These are phyloP conservation scores for Rhizophagus clarus DNA, from an alignment of 192 early-diverging fungal genomes.

Conservation along the genomic window DNA sequence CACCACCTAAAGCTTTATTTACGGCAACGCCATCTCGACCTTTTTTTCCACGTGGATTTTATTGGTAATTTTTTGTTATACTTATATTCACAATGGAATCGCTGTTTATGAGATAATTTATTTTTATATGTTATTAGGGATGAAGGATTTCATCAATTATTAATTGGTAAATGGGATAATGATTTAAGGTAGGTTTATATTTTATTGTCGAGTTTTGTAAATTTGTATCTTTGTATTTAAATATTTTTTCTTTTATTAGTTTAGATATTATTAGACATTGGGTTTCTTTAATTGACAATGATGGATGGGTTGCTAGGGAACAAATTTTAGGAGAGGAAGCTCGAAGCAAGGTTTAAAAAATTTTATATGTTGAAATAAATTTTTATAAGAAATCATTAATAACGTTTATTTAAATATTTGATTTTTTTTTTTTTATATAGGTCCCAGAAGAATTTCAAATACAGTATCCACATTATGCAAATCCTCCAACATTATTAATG, in stretches of 20 bases:
- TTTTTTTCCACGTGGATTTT: slow-evolving; percentile 96
- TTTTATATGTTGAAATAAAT: no score
- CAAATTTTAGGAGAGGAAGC: slow-evolving; percentile 95
- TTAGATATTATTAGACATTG: slow-evolving; percentile 81
- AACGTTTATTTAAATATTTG: no score
- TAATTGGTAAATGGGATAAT: slow-evolving; percentile 86
- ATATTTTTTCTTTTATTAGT: slow-evolving; percentile 41
- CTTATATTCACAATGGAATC: background rate
- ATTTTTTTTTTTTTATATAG: slow-evolving; percentile 8
- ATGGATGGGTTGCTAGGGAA: slow-evolving; percentile 93
- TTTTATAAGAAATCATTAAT: no score
- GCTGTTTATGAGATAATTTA: background rate
- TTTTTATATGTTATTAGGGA: slow-evolving; percentile 55
- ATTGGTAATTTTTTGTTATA: slow-evolving; percentile 58
- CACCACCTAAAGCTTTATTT: slow-evolving; percentile 73
- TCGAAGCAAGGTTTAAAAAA: slow-evolving; percentile 67
- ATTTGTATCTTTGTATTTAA: background rate
- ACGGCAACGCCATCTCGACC: slow-evolving; percentile 84
- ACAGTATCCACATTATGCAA: slow-evolving; percentile 90
- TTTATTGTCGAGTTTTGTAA: background rate
- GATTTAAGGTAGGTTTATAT: slow-evolving; percentile 83
- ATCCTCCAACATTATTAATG: slow-evolving; percentile 86
- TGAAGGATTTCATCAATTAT: slow-evolving; percentile 87
- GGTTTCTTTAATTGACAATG: slow-evolving; percentile 72
- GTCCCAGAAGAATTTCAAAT: slow-evolving; percentile 89